These are phyloP conservation scores for Trichoderma sp. DNA, from an alignment of 2,329 filamentous ascomycete species.

Conservation along the genomic window DNA sequence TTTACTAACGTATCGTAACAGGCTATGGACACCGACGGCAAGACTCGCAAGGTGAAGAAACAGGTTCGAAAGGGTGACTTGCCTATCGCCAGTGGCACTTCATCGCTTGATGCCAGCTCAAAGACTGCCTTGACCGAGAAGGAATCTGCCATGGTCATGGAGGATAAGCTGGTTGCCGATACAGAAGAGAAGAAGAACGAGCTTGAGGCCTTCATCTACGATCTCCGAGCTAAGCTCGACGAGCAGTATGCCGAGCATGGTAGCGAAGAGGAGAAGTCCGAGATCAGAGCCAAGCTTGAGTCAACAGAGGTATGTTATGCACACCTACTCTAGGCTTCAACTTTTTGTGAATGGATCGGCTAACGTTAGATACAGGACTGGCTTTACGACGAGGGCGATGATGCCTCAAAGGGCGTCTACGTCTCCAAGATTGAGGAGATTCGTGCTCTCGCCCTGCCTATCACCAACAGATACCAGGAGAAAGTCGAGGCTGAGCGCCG, in stretches of 20 bases:
- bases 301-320: slow-evolving; percentile 74
- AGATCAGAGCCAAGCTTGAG: slow-evolving; percentile 81
- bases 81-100: slow-evolving; percentile 80
- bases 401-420: slow-evolving; percentile 92
- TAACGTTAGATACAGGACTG: slow-evolving; percentile 71
- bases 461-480: slow-evolving; percentile 93
- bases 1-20: slow-evolving; percentile 44
- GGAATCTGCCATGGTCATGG: slow-evolving; percentile 90
- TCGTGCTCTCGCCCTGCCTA: slow-evolving; percentile 83
- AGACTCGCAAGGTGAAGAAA: slow-evolving; percentile 97
- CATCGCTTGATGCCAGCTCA: slow-evolving; percentile 70
- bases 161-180: slow-evolving; percentile 97
- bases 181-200: slow-evolving; percentile 99
- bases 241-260: slow-evolving; percentile 88
- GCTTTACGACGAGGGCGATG: slow-evolving; percentile 97
- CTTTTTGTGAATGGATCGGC: slow-evolving; percentile 26
- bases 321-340: neutral
- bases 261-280: slow-evolving; percentile 89
- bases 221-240: slow-evolving; percentile 92
- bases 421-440: slow-evolving; percentile 96
- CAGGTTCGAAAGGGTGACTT: slow-evolving; percentile 97
- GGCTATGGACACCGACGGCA: slow-evolving; percentile 85
- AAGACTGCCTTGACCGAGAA: slow-evolving; percentile 76
- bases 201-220: slow-evolving; percentile 96
- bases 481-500: slow-evolving; percentile 87